Evolutionary conservation across 345 rosid genomes (phyloP), one percentile per base, ranked within the genome.

Genomic region (Angophora floribunda): DNA sequence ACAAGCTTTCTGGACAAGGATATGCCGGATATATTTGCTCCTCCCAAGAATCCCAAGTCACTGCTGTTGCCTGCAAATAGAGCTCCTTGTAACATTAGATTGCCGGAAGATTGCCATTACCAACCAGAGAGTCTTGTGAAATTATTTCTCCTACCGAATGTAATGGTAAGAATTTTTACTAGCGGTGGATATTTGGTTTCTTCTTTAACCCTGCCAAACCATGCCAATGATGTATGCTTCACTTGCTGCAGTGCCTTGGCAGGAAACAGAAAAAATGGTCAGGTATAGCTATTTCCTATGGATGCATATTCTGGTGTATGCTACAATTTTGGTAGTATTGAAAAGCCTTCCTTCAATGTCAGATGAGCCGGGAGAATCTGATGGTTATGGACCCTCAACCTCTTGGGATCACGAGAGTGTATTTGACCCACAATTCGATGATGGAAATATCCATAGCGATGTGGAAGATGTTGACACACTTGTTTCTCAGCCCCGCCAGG

Each of bases 91-190:
- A 94, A 90, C 84, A 94, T 95, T 78, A 95, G 88, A 88, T 94
- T 98, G 85, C 99, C 99, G n/a, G 99, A 97, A 93, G 99, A 98
- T 94, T 96, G 98, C 89, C 99, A 98, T 91, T 98, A 95, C 91
- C 99, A 96, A 91, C 99, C 99, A 52, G 99, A 97, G 93, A 90
- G 93, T 91, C 96, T 98, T 86, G 95, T 96, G 87, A 98, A 97
- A 90, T 91, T 98, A 84, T 98, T 98, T 92, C 96, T 97, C 89
- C 93, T 96, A 50, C 99, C 99, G 15, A 92, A 95, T 88, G 90
- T 92, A 61, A 93, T 93, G 99, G 99, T 97, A 97, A 90, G 88
- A 36, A 21, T 50, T 51, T 63, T 28, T 65, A 65, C 87, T 36
- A 41, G n/a, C 41, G n/a, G 45, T 88, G 85, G 67, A 65, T 70